These are phyloP conservation scores for Schizophyllum commune DNA, from an alignment of 1,284 basidiomycete genomes.

Conservation along the genomic window DNA sequence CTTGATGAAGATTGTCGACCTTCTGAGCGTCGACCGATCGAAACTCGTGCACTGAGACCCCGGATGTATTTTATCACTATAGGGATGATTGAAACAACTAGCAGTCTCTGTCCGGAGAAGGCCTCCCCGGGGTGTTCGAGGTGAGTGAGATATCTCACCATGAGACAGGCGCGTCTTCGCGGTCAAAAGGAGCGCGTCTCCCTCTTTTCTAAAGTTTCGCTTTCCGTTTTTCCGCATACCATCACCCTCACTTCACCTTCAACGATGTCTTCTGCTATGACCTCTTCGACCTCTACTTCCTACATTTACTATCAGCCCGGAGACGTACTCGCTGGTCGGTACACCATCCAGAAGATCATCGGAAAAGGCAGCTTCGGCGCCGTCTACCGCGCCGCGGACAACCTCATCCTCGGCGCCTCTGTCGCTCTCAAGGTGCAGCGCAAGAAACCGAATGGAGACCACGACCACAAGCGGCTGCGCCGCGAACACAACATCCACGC, in stretches of 20 bases:
- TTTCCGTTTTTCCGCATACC: no score
- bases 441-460: slow-evolving; percentile 7
- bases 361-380: slow-evolving; percentile 5
- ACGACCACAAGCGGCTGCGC: slow-evolving; percentile 12
- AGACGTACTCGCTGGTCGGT: neutral
- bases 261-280: neutral
- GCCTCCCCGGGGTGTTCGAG: neutral
- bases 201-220: neutral
- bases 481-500: slow-evolving; percentile 43
- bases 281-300: neutral
- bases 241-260: neutral
- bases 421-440: slow-evolving; percentile 47
- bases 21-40: slow-evolving; percentile 23
- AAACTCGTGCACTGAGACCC: neutral
- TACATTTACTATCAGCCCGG: neutral
- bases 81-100: neutral
- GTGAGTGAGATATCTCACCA: neutral
- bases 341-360: neutral
- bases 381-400: neutral
- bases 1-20: slow-evolving; percentile 38
- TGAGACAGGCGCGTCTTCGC: neutral
- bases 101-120: neutral
- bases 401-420: neutral
- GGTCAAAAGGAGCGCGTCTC: neutral
- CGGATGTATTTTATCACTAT: neutral